These are phyloP conservation scores for Panus rudis DNA, from an alignment of 768 basidiomycete species.

Conservation along the genomic window DNA sequence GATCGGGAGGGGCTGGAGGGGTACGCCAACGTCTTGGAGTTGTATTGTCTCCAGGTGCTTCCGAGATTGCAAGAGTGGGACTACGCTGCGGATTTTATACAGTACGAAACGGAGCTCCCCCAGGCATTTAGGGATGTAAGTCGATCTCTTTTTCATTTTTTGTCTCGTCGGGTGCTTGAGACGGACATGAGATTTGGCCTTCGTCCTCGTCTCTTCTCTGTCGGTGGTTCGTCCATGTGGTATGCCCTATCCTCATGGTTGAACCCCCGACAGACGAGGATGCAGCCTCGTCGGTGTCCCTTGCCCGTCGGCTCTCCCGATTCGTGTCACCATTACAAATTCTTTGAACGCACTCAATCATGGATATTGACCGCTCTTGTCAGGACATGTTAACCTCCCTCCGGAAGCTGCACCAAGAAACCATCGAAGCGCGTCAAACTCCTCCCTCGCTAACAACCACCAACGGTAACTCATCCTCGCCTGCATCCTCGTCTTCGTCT, in stretches of 20 bases:
- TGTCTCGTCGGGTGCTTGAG: conserved; percentile 3
- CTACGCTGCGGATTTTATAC: conserved; percentile 69
- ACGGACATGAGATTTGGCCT: not conserved
- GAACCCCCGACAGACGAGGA: conserved; percentile 18
- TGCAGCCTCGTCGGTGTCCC: conserved; percentile 37
- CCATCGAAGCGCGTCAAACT: conserved; percentile 24
- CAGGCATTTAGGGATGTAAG: conserved; percentile 44
- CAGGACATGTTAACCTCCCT: conserved; percentile 9
- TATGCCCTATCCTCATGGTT: conserved; percentile 5
- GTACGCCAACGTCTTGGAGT: conserved; percentile 69
- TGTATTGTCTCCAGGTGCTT: conserved; percentile 69
- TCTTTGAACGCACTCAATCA: too few species aligned
- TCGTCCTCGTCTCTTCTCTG: conserved; percentile 5
- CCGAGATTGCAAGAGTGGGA: conserved; percentile 75
- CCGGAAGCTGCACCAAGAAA: conserved; percentile 20
- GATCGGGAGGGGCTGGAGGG: conserved; percentile 36
- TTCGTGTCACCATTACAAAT: too few species aligned
- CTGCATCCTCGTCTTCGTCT: conserved; percentile 20
- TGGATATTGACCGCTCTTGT: too few species aligned
- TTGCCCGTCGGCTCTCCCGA: conserved; percentile 26
- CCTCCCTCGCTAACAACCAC: too few species aligned
- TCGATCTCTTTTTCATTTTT: not conserved
- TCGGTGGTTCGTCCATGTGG: conserved; percentile 12
- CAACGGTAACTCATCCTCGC: conserved; percentile 10
- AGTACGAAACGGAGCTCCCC: conserved; percentile 63